Percentiles rank a stretch among this genome's conserved stretches.
Evolutionary conservation across 306 rosid genomes (phyloP).

Genomic region (Dryas alaskensis): DNA sequence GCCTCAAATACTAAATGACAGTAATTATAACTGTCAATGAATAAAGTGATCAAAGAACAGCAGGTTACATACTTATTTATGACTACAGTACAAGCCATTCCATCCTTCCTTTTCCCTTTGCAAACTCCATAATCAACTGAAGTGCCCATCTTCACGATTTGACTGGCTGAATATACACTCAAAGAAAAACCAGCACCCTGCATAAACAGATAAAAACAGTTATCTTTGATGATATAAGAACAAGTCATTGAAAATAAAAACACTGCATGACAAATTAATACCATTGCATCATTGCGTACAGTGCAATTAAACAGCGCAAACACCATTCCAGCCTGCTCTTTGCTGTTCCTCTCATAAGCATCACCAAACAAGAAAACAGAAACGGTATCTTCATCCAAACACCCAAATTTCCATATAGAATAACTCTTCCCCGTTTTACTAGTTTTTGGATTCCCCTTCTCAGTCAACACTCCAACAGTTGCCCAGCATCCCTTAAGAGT

Average conservation of each 20-base stretch:
- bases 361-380: conserved; percentile 91
- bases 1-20: not conserved
- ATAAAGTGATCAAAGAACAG: not conserved
- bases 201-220: conserved; percentile 18
- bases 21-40: not conserved
- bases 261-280: conserved; percentile 25
- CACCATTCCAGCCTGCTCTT: conserved; percentile 59
- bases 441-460: conserved; percentile 62
- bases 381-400: conserved; percentile 63
- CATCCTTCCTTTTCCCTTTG: conserved; percentile 74
- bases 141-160: conserved; percentile 76
- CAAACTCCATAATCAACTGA: conserved; percentile 90
- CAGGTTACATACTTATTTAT: conserved; percentile 59
- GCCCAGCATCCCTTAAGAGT: conserved; percentile 77
- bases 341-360: conserved; percentile 61
- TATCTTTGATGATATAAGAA: not conserved
- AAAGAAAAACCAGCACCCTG: conserved; percentile 86
- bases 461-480: conserved; percentile 80
- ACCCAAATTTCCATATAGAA: conserved; percentile 68
- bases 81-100: conserved; percentile 65
- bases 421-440: conserved; percentile 72
- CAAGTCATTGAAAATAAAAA: not conserved
- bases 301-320: conserved; percentile 68
- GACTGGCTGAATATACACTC: conserved; percentile 60
- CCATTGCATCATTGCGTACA: conserved; percentile 75